Evolutionary conservation across 805 yeast species (phyloP), one percentile per base, ranked within the genome.

Genomic region (Saccharomycopsis capsularis): DNA sequence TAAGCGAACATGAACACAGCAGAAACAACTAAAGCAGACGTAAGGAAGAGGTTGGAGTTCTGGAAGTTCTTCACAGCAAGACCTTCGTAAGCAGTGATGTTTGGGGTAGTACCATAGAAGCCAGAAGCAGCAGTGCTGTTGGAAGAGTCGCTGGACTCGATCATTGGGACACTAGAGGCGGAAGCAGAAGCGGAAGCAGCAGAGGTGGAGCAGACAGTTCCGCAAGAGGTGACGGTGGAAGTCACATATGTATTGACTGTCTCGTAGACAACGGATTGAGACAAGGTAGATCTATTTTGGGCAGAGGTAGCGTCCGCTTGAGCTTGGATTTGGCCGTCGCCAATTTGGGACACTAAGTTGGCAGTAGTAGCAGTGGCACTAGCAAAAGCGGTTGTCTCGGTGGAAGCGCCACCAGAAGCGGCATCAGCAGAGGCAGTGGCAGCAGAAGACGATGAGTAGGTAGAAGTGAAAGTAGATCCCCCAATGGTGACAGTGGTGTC

Each of bases 341-440:
- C 46, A 11, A 50, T 50, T 27, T 50, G 48, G 18, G 45, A 24
- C 13, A 50, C 47, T 34, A 55, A 45, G 13, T 55, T 39, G 27
- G n/a, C 40, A 45, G 55, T 44, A 35, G 59, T 25, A 41, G 39
- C 18, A 18, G 51, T 43, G 36, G 29, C 57, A 16, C 60, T 34
- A 37, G 59, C 45, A 21, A 55, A 29, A 24, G 53, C 57, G 18
- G 66, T 54, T 27, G 63, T 57, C 63, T 3, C 37, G 15, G 39
- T 4, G 7, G 45, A 42, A 34, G 25, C 29, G 40, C 44, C 35
- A 40, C 54, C 49, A 38, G 41, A 52, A 41, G 40, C 56, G 1
- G 34, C 58, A 13, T 35, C 50, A 30, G 24, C 53, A 40, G 19
- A 42, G 18, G 41, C 51, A 36, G 37, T 48, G 25, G 32, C 46